Conservation (phyloP, 2,329 filamentous ascomycete genomes). For the Alternaria angustiovoidea region DNA sequence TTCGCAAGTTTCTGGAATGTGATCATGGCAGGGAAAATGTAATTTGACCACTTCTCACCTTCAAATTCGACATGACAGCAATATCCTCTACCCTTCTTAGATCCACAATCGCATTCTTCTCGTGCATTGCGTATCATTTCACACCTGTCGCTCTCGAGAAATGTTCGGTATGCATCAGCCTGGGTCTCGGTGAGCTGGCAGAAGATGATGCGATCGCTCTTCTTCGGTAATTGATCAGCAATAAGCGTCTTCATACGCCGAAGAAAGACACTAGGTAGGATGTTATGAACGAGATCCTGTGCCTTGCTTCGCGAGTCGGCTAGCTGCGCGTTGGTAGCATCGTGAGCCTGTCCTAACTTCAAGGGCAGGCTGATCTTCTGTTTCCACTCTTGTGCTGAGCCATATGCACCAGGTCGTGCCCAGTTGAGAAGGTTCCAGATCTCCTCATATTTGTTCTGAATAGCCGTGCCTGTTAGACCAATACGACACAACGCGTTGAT, state of each 20-base stretch:
- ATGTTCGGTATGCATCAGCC: slow-evolving; percentile 80
- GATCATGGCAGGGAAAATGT: slow-evolving; percentile 85
- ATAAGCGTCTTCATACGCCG: slow-evolving; percentile 93
- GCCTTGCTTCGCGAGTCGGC: slow-evolving; percentile 83
- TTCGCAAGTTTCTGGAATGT: slow-evolving; percentile 89
- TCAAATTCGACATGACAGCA: slow-evolving; percentile 72
- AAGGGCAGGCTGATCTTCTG: slow-evolving; percentile 79
- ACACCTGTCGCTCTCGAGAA: slow-evolving; percentile 76
- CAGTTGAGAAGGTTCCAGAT: slow-evolving; percentile 96
- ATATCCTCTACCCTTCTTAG: slow-evolving; percentile 76
- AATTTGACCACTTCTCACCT: slow-evolving; percentile 73
- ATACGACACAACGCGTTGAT: slow-evolving; percentile 92
- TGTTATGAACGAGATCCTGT: slow-evolving; percentile 81
- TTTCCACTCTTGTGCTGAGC: slow-evolving; percentile 78
- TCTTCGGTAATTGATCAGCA: slow-evolving; percentile 90
- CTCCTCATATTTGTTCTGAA: slow-evolving; percentile 98
- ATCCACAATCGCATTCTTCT: slow-evolving; percentile 74
- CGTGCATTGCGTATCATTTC: slow-evolving; percentile 72
- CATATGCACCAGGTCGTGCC: slow-evolving; percentile 83
- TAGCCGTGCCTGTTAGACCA: slow-evolving; percentile 92
- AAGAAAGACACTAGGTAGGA: slow-evolving; percentile 88
- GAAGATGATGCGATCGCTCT: slow-evolving; percentile 93
- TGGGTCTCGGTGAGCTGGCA: slow-evolving; percentile 88
- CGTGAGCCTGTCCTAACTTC: slow-evolving; percentile 88
- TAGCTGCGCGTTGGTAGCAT: slow-evolving; percentile 84